Evolutionary conservation across 2,329 filamentous ascomycete species (phyloP), one percentile per base, ranked within the genome.

Genomic region (Cryoendolithus antarcticus): DNA sequence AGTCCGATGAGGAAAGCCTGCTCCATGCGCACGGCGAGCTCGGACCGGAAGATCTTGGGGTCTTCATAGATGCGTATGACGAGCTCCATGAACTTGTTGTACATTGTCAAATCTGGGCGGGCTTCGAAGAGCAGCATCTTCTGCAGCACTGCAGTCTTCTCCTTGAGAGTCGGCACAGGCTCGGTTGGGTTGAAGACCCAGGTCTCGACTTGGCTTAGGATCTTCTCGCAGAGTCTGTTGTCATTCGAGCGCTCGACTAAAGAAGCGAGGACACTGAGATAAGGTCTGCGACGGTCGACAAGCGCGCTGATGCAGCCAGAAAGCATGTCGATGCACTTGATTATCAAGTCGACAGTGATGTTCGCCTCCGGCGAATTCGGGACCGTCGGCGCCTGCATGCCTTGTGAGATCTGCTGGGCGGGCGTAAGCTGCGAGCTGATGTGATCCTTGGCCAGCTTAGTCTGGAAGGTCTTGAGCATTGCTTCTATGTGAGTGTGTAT

Each of bases 81-180:
- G 19, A 99, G 75, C 48, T 96, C 84, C 42, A 98, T 70, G 65
- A 96, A 99, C 56, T 89, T 89, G 49, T 81, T 86, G 41, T 98
- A 70, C 65, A 98, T 80, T 0, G 81, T 86, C 24, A 80, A 75
- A 56, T 96, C 89, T 21, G 73, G 65, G 30, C 91, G 75, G 41
- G 84, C 77, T 62, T 99, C 91, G 50, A 98, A 98, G 0, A 88
- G 80, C n/a, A 96, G 67, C 91, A 99, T 99, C 65, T 98, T 99
- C 53, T 93, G 88, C n/a, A 99, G 66, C 1, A 99, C 91, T 1
- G 93, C 93, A 0, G 89, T 96, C 67, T 98, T 98, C 63, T 98
- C 93, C 61, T 99, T 99, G 2, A 98, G 71, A 0, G 91, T 98
- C 0, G 91, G 91, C 72, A 91, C 95, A 2, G 86, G 91, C 47